Base-by-base conservation (phyloP, 2,329 filamentous ascomycete genomes). In the Cercospora citrullina region DNA sequence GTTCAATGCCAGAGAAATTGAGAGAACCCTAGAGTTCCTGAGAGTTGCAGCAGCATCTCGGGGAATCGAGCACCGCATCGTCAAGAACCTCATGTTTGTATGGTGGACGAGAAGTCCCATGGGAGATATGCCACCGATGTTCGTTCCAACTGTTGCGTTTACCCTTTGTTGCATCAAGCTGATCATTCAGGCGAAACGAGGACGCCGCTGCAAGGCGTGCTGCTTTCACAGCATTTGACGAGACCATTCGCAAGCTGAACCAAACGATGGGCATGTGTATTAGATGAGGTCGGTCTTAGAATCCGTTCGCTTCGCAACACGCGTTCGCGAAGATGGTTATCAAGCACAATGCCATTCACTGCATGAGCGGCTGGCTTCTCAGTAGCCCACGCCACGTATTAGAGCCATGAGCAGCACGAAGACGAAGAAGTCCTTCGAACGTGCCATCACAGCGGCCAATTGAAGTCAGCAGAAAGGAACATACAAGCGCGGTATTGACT, bases 201-300 rank as follows among this genome's bases (percentile, higher is more conserved):
- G 58, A 71, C 39, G 21, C 55, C 4, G 63, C 33, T 7, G 53
- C 72, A 8, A 67, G 72, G 26, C 64, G 61, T 14, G 80, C 76
- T 51, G 79, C 83, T 6, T 89, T 85, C 76, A 81, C 84, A 58
- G 86, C 90, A 73, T 92, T 91, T 76, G 86, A 92, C 64, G 86
- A 86, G 80, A 92, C 89, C 7, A 77, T 94, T 59, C 84, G 83
- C 18, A 91, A 91, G 90, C 81, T 94, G 64, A 93, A 94, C 75
- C 87, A 90, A 76, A 89, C 84, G 6, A 89, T 93, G 89, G 86
- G 86, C 0, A 76, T 92, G 51, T 91, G 89, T 64, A 73, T 84
- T 26, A 71, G 66, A 64, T 76, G 72, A 73, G 57, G n/a, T 18
- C 9, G 42, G 18, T 23, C 26, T 66, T 12, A 58, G 53, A 5